Percentiles rank a stretch among this genome's conserved stretches.
phyloP scores from a whole-genome alignment of 208 protist genomes.

The Sergeia podlipaevii region DNA sequence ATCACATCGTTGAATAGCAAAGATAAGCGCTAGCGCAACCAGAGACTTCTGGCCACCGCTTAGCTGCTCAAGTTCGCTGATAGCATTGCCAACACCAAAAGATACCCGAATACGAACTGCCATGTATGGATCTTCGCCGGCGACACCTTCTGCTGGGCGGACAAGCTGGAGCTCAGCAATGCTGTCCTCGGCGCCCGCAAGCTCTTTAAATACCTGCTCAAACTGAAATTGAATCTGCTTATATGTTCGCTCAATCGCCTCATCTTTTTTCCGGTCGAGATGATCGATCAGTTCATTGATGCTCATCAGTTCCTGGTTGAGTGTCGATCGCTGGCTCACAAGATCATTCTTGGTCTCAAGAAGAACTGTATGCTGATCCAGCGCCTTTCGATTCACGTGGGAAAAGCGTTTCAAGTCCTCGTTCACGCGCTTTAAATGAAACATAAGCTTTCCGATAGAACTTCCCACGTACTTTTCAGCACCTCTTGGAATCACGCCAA shows the following conservation, averaged over 20 bases:
- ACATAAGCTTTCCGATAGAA: conserved; percentile 79
- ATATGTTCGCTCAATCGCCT: conserved; percentile 97
- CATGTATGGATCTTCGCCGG: conserved; percentile 74
- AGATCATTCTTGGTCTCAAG: conserved; percentile 87
- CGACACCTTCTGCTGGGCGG: neutral
- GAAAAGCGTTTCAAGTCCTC: conserved; percentile 86
- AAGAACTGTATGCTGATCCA: conserved; percentile 96
- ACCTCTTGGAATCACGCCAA: conserved; percentile 84
- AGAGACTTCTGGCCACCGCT: conserved; percentile 98
- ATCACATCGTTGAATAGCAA: conserved; percentile 99
- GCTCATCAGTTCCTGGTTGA: conserved; percentile 78
- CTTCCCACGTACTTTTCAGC: conserved; percentile 30
- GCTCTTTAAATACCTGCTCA: conserved; percentile 94
- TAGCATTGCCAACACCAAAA: conserved; percentile 74
- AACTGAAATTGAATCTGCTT: conserved; percentile 97
- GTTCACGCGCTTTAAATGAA: conserved; percentile 69
- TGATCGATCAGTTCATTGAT: conserved; percentile 95
- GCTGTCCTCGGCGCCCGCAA: conserved; percentile 91
- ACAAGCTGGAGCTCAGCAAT: conserved; percentile 82
- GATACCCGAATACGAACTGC: conserved; percentile 92
- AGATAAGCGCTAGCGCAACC: conserved; percentile 98
- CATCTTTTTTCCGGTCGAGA: conserved; percentile 96
- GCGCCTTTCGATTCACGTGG: conserved; percentile 98
- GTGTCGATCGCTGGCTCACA: conserved; percentile 58
- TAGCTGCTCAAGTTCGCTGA: conserved; percentile 91